phyloP scores from a whole-genome alignment of 2,329 filamentous ascomycete genomes.

The Blastomyces emzantsi region DNA sequence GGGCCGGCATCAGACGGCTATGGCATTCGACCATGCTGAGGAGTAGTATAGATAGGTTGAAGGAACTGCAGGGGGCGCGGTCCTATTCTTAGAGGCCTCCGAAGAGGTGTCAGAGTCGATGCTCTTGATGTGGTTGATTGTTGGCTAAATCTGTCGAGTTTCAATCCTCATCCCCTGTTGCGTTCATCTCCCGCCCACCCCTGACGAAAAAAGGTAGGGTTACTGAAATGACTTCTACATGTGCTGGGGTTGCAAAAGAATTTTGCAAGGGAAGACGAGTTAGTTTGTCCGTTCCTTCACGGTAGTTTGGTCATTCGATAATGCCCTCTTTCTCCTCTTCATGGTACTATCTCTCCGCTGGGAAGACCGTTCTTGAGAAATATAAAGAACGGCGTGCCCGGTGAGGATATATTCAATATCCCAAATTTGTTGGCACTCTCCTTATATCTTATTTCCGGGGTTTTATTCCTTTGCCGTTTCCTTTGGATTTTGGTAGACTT shows the following conservation, averaged over 20 bases:
- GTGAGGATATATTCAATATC: not conserved
- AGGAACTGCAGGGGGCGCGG: not conserved
- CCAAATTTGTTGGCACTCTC: not conserved
- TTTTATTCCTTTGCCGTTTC: not conserved
- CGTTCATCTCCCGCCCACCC: not conserved
- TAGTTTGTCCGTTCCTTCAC: not conserved
- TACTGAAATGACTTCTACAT: not conserved
- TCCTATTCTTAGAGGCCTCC: not conserved
- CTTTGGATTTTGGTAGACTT: not conserved
- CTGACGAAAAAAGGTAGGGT: not conserved
- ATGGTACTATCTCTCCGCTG: no score
- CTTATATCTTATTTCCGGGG: not conserved
- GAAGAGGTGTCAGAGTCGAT: not conserved
- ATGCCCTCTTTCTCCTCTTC: not conserved
- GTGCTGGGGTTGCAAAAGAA: not conserved
- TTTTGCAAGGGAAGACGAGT: not conserved
- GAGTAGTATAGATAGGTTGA: not conserved
- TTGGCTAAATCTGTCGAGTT: not conserved
- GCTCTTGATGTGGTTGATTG: not conserved
- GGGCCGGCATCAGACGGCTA: not conserved
- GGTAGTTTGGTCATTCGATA: constrained; percentile 1
- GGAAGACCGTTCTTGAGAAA: not conserved
- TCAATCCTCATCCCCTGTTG: not conserved
- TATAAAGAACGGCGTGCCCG: not conserved
- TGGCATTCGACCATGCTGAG: not conserved